Evolutionary conservation across 345 rosid genomes (phyloP).

Genomic region (Eutrema yunnanense): DNA sequence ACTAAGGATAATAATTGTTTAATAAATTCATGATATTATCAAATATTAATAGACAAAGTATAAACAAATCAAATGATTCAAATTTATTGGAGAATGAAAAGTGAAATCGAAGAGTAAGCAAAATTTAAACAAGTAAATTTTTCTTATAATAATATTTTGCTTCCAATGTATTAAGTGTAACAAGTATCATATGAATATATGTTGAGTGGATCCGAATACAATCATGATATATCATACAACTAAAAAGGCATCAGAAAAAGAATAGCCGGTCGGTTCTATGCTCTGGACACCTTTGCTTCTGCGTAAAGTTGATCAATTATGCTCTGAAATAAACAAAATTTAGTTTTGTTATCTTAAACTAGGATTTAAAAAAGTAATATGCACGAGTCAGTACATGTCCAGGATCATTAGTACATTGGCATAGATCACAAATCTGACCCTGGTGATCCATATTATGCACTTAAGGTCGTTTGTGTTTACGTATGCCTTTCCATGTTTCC

Average conservation of each 20-base stretch:
- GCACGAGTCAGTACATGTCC: neutral
- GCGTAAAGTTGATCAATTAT: slow-evolving; percentile 57
- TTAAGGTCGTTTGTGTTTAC: neutral
- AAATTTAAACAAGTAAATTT: neutral
- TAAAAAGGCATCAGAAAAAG: neutral
- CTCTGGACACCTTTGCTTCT: slow-evolving; percentile 61
- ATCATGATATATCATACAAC: slow-evolving; percentile 1
- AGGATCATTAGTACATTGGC: neutral
- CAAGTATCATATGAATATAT: slow-evolving; percentile 2
- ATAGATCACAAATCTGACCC: neutral
- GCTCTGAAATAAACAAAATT: slow-evolving; percentile 33
- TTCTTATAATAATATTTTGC: neutral
- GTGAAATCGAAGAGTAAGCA: neutral
- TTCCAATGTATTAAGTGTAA: neutral
- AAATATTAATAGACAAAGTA: no score
- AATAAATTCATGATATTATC: neutral
- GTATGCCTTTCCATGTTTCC: neutral
- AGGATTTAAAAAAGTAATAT: neutral
- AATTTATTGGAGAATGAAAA: neutral
- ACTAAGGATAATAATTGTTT: neutral
- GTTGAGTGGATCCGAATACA: neutral
- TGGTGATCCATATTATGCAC: neutral
- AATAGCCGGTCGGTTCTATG: slow-evolving; percentile 27
- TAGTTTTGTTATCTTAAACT: neutral
- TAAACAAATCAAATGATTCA: neutral